Conservation (phyloP, 2,329 filamentous ascomycete genomes). For the Macrophomina pseudophaseolina region DNA sequence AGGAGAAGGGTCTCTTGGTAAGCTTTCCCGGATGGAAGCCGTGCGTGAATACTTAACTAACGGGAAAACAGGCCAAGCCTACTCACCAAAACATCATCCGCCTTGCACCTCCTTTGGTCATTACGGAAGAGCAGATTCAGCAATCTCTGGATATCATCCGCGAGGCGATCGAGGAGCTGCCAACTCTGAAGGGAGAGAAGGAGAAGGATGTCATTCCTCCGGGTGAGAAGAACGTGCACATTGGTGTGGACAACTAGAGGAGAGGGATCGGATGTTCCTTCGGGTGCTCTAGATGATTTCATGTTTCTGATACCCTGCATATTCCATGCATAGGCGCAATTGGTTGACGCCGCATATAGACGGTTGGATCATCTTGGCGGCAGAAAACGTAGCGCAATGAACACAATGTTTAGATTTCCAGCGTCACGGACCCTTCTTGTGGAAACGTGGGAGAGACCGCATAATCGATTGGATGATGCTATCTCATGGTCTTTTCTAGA, state of each 20-base stretch:
- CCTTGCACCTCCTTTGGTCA: conserved; percentile 93
- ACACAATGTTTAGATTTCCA: background rate
- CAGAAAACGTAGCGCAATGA: background rate
- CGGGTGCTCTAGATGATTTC: conserved; percentile 8
- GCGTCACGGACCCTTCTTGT: background rate
- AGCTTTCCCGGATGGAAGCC: conserved; percentile 43
- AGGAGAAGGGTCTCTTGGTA: conserved; percentile 92
- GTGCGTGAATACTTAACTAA: conserved; percentile 2
- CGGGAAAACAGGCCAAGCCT: conserved; percentile 78
- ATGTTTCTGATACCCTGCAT: conserved; percentile 27
- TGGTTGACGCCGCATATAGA: background rate
- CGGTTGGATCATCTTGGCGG: conserved; percentile 1
- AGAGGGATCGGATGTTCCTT: background rate
- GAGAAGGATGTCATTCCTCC: conserved; percentile 62
- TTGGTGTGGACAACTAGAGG: conserved; percentile 60
- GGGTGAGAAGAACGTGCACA: conserved; percentile 66
- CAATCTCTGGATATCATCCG: conserved; percentile 79
- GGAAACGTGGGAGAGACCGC: too few species aligned
- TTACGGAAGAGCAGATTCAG: conserved; percentile 84
- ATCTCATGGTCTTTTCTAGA: too few species aligned
- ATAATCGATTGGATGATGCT: too few species aligned
- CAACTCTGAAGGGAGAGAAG: conserved; percentile 64
- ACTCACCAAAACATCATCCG: conserved; percentile 99
- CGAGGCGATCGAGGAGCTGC: conserved; percentile 81
- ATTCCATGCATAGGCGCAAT: conserved; percentile 19